Conservation (phyloP, 371 early-diverging fungal species). For the Fennellomyces sp. region DNA sequence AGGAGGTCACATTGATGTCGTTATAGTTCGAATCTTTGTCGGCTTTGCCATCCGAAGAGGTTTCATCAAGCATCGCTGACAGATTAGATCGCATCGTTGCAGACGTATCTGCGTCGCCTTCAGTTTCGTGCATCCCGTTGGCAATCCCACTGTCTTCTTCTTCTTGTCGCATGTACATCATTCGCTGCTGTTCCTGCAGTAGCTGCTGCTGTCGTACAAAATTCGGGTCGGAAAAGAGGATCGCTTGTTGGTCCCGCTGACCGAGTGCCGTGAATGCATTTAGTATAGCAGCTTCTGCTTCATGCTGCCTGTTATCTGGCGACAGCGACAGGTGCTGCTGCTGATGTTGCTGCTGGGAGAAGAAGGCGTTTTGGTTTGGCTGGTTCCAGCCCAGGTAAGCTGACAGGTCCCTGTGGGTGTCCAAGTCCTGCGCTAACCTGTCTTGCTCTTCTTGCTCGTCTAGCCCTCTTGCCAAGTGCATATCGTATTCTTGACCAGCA, state of each 20-base stretch:
- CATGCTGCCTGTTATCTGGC: not conserved
- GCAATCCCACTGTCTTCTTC: slow-evolving; percentile 3
- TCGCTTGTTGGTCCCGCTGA: slow-evolving; percentile 21
- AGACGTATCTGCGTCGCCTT: not conserved
- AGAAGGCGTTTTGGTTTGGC: not conserved
- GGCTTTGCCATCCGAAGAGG: slow-evolving; percentile 9
- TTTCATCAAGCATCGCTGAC: slow-evolving; percentile 25
- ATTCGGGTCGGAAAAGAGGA: slow-evolving; percentile 29
- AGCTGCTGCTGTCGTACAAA: slow-evolving; percentile 30
- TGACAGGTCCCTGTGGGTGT: not conserved
- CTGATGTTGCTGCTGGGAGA: slow-evolving; percentile 6
- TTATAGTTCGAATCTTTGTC: slow-evolving; percentile 5
- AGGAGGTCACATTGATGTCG: slow-evolving; percentile 9
- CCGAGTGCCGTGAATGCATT: slow-evolving; percentile 10
- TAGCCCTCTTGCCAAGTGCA: not conserved
- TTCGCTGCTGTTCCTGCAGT: slow-evolving; percentile 23
- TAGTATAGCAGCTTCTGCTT: slow-evolving; percentile 2
- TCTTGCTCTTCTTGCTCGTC: not conserved
- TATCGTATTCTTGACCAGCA: slow-evolving; percentile 9
- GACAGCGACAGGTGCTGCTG: not conserved
- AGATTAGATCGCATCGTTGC: slow-evolving; percentile 18
- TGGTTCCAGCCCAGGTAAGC: slow-evolving; percentile 1
- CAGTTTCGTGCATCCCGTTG: too few relatives aligned
- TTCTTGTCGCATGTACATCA: slow-evolving; percentile 5
- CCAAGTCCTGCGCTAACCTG: not conserved